phyloP scores from a whole-genome alignment of 371 early-diverging fungal genomes.

The Mucor velutinosus region DNA sequence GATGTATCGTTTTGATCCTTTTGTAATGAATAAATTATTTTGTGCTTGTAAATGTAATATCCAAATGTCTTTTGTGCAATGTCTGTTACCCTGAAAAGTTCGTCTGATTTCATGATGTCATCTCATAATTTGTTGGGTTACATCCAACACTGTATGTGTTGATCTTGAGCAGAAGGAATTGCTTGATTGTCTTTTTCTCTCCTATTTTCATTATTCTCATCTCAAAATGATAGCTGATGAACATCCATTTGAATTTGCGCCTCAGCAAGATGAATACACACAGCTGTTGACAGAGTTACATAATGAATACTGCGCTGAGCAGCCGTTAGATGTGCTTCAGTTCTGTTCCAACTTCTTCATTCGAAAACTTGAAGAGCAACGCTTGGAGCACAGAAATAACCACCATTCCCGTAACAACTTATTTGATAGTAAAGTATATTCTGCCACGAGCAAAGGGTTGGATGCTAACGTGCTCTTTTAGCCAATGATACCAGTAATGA shows the following conservation, averaged over 20 bases:
- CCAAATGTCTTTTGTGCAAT: background rate
- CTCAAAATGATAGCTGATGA: conserved; percentile 25
- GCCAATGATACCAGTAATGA: conserved; percentile 19
- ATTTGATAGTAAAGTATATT: conserved; percentile 11
- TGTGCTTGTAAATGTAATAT: background rate
- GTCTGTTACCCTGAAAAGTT: background rate
- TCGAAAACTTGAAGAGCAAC: conserved; percentile 76
- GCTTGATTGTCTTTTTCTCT: background rate
- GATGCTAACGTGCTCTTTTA: background rate
- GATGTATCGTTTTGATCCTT: background rate
- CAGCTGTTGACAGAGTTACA: conserved; percentile 47
- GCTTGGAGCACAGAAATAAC: conserved; percentile 36
- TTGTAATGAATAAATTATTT: background rate
- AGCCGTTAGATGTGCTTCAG: conserved; percentile 82
- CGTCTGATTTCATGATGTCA: background rate
- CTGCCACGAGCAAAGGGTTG: background rate
- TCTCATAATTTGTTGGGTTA: background rate
- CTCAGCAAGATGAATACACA: conserved; percentile 43
- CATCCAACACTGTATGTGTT: background rate
- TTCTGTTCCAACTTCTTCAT: conserved; percentile 91
- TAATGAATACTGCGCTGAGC: conserved; percentile 37
- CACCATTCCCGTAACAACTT: conserved; percentile 6
- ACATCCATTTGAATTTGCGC: conserved; percentile 23
- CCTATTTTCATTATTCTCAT: background rate
- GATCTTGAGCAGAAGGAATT: background rate